Evolutionary conservation across 1,139 yeast species (phyloP).

Genomic region (Magnusiomyces paraingens): DNA sequence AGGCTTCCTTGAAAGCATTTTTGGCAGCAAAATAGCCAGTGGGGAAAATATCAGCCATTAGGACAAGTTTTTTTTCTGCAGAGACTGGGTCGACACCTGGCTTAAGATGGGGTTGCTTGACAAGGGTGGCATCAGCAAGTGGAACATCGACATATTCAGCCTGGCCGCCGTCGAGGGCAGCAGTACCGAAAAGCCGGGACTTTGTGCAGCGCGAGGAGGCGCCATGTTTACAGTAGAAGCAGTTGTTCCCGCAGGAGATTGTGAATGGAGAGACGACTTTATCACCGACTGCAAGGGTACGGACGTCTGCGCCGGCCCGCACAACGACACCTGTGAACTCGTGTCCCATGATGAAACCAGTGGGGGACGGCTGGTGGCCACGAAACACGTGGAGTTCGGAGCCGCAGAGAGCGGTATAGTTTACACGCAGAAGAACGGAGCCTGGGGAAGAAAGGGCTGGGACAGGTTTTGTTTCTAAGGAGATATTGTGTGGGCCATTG

Average conservation of each 20-base stretch:
- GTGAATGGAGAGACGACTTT: slow-evolving; percentile 59
- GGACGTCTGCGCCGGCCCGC: slow-evolving; percentile 59
- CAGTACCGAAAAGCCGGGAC: slow-evolving; percentile 51
- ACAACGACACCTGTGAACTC: slow-evolving; percentile 69
- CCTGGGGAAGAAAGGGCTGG: slow-evolving; percentile 39
- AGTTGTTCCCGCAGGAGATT: slow-evolving; percentile 46
- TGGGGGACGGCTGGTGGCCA: slow-evolving; percentile 46
- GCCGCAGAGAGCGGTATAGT: slow-evolving; percentile 54
- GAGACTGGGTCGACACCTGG: slow-evolving; percentile 15
- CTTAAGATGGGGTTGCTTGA: slow-evolving; percentile 34
- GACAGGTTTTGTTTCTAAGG: slow-evolving; percentile 37
- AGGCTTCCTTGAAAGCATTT: slow-evolving; percentile 39
- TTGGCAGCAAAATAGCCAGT: slow-evolving; percentile 58
- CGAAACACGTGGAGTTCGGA: slow-evolving; percentile 57
- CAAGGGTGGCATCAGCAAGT: slow-evolving; percentile 46
- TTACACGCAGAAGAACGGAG: slow-evolving; percentile 49
- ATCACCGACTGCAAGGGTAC: slow-evolving; percentile 62
- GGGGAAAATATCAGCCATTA: slow-evolving; percentile 63
- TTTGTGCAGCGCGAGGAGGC: slow-evolving; percentile 46
- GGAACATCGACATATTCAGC: slow-evolving; percentile 58
- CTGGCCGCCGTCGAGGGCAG: slow-evolving; percentile 52
- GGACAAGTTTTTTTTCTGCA: slow-evolving; percentile 45
- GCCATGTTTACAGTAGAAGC: slow-evolving; percentile 51
- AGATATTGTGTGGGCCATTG: slow-evolving; percentile 44
- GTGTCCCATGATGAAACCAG: slow-evolving; percentile 62